Percentiles rank a stretch among this genome's conserved stretches.
Conservation (phyloP, 2,329 filamentous ascomycete genomes). For the Lachnellula arida region DNA sequence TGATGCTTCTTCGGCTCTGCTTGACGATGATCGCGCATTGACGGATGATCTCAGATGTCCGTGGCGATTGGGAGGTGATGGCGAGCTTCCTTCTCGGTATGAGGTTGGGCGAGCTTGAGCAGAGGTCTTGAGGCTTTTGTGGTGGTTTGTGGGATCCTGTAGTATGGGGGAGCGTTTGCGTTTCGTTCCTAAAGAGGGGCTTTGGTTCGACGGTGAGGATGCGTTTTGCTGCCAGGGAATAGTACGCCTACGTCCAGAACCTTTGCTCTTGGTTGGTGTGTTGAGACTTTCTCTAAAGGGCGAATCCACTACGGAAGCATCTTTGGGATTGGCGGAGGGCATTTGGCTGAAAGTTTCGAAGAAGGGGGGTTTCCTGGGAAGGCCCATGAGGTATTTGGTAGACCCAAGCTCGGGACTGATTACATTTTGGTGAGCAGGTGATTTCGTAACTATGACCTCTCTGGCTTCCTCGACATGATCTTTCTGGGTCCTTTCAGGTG, state of each 20-base stretch:
- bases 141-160: not conserved
- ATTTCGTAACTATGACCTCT: not conserved
- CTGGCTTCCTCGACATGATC: not conserved
- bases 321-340: not conserved
- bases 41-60: too few species aligned
- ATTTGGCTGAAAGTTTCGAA: slow-evolving; percentile 6
- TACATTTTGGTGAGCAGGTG: not conserved
- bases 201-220: not conserved
- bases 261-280: not conserved
- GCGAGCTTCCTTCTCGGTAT: not conserved
- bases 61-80: too few species aligned
- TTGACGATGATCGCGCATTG: too few species aligned
- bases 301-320: not conserved
- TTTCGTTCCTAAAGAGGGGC: not conserved
- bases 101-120: not conserved
- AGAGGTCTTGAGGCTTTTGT: not conserved
- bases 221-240: not conserved
- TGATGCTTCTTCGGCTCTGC: not conserved
- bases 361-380: slow-evolving; percentile 10
- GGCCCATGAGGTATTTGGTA: not conserved
- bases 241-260: not conserved
- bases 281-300: not conserved
- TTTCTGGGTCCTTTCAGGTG: not conserved
- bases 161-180: not conserved
- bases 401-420: not conserved